Percentiles rank a stretch among this genome's conserved stretches.
Conservation (phyloP, 768 basidiomycete genomes). For the Mycena amicta region DNA sequence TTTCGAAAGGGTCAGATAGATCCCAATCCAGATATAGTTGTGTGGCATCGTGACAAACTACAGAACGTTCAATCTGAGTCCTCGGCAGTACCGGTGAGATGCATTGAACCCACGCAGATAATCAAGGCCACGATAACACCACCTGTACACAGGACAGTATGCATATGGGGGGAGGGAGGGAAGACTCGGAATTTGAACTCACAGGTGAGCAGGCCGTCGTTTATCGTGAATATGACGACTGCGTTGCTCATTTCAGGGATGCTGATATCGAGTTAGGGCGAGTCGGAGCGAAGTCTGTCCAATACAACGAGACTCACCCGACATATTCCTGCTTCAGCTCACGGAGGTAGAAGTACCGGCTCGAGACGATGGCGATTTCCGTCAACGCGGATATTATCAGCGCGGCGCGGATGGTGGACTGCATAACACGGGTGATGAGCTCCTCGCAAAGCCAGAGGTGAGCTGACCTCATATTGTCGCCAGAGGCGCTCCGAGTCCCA, state of each 20-base stretch:
- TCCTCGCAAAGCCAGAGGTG: too few species aligned
- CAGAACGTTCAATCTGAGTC: too few species aligned
- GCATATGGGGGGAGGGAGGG: too few species aligned
- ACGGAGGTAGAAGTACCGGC: conserved; percentile 17
- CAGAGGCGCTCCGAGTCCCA: not conserved
- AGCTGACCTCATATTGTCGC: not conserved
- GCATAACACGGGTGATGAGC: too few species aligned
- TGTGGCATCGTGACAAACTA: not conserved
- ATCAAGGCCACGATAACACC: not conserved
- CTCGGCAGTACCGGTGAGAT: too few species aligned
- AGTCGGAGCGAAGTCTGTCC: too few species aligned
- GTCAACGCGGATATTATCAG: conserved; percentile 13
- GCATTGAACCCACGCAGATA: not conserved
- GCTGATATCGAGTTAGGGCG: too few species aligned
- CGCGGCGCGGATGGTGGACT: not conserved
- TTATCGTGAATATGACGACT: conserved; percentile 1
- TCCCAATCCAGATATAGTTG: not conserved
- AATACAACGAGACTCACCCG: not conserved
- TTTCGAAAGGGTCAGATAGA: not conserved
- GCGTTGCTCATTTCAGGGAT: not conserved
- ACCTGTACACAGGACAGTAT: too few species aligned
- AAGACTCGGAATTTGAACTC: too few species aligned
- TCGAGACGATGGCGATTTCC: conserved; percentile 10
- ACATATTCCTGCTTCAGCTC: conserved; percentile 6
- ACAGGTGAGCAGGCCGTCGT: conserved; percentile 1